Conservation (phyloP, 371 early-diverging fungal genomes). For the Mucor circinelloides region DNA sequence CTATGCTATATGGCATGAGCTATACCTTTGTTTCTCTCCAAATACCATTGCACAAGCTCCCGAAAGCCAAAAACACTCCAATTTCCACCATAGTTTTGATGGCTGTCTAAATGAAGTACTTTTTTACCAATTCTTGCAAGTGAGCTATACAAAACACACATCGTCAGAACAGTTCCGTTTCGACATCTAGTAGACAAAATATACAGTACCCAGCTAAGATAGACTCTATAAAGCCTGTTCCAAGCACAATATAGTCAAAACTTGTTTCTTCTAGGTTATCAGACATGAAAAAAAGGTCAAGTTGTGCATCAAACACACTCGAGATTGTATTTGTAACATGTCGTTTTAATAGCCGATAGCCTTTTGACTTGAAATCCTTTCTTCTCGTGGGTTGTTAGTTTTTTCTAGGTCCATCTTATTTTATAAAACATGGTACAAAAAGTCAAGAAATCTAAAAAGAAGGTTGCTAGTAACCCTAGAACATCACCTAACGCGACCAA, state of each 20-base stretch:
- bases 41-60: constrained; percentile 9
- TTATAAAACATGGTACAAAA: not conserved
- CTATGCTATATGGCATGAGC: not conserved
- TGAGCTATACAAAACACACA: constrained; percentile 47
- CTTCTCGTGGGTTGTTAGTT: not conserved
- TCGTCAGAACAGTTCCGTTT: not conserved
- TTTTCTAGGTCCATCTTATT: not conserved
- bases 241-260: constrained; percentile 83
- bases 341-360: not conserved
- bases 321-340: not conserved
- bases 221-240: constrained; percentile 91
- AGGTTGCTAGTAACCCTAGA: not conserved
- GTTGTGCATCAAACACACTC: not conserved
- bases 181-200: not conserved
- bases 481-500: not conserved
- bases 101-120: constrained; percentile 91
- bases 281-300: constrained; percentile 5
- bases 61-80: constrained; percentile 66
- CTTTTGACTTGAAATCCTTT: not conserved
- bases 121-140: constrained; percentile 78
- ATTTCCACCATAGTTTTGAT: constrained; percentile 85
- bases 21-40: constrained; percentile 8
- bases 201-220: constrained; percentile 74
- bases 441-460: not conserved
- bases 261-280: constrained; percentile 49